Base-by-base conservation (phyloP, 345 rosid genomes). In the Pseudoturritis turrita region DNA sequence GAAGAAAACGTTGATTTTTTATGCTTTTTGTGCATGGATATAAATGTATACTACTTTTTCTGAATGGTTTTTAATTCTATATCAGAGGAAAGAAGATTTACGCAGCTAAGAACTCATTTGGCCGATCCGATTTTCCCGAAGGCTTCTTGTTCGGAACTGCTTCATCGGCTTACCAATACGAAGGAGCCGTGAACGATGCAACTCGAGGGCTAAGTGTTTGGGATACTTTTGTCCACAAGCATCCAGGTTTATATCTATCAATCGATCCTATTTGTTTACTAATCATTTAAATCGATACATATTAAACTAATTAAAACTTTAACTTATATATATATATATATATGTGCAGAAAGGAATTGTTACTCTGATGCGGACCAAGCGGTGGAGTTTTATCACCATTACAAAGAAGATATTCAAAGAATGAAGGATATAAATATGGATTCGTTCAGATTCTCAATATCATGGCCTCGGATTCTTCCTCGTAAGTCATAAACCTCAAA, bases 391-490 rank as follows among this genome's bases (percentile, higher is more conserved):
- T 83, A 78, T 66, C 73, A 78, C 35, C 77, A 35, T 15, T 80
- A 75, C 62, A 67, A 76, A 62, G 80, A 80, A 25, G 88, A 84
- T 46, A 61, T 74, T 1, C 71, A 58, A 18, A 39, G 77, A 17
- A 47, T 84, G 74, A 80, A 82, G 18, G 62, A 49, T 15, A 49
- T 81, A 10, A 80, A 81, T 0, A 61, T 81, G 60, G 75, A 85
- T 58, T 53, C 78, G 8, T 82, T 75, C 40, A 80, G 83, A 74
- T 80, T 85, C 54, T 85, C 84, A 17, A 80, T 85, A 22, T 85
- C 86, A 22, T 85, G 88, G 88, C 17, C 80, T n/a, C 62, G 88
- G 59, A 39, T 85, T 18, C 15, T 79, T 4, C 85, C 86, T 13
- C 41, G 84, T 85, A 77, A 64, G 68, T 5, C 4, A 25, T n/a